Evolutionary conservation across 2,329 filamentous ascomycete species (phyloP).

Genomic region (Cladophialophora chaetospira): DNA sequence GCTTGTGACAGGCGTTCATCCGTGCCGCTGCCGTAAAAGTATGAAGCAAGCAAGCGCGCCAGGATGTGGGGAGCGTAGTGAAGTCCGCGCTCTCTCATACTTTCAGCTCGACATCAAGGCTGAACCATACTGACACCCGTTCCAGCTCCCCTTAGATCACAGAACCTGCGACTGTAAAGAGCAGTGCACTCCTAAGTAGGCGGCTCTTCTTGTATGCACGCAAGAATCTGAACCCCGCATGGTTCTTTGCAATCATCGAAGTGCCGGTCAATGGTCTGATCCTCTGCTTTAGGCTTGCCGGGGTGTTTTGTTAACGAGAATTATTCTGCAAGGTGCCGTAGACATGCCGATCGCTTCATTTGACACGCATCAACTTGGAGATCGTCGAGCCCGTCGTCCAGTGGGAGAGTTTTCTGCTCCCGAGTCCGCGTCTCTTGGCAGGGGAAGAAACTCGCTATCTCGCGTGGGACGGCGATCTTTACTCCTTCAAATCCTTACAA

Average conservation of each 20-base stretch:
- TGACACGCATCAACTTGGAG: neutral
- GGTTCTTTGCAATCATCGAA: neutral
- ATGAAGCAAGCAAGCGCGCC: neutral
- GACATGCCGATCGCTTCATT: slow-evolving; percentile 3
- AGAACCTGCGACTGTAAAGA: too few species aligned
- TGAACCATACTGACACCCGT: slow-evolving; percentile 12
- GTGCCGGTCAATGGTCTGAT: neutral
- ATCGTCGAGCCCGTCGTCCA: neutral
- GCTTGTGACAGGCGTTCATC: neutral
- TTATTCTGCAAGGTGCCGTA: neutral
- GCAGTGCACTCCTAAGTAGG: too few species aligned
- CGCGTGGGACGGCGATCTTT: neutral
- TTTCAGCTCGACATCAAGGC: neutral
- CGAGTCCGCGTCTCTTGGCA: slow-evolving; percentile 14
- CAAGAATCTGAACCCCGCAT: neutral
- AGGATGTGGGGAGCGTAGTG: neutral
- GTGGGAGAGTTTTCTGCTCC: slow-evolving; percentile 8
- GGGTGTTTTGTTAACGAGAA: too few species aligned
- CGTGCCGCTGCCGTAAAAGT: neutral
- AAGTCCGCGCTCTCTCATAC: neutral
- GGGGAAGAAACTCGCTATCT: slow-evolving; percentile 16
- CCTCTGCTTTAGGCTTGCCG: slow-evolving; percentile 1
- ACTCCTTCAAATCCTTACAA: neutral
- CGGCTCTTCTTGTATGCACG: too few species aligned
- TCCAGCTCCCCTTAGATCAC: neutral